Percentiles rank a stretch among this genome's conserved stretches.
phyloP scores from a whole-genome alignment of 495 filamentous ascomycete genomes.

The Aspergillus ellipticus region DNA sequence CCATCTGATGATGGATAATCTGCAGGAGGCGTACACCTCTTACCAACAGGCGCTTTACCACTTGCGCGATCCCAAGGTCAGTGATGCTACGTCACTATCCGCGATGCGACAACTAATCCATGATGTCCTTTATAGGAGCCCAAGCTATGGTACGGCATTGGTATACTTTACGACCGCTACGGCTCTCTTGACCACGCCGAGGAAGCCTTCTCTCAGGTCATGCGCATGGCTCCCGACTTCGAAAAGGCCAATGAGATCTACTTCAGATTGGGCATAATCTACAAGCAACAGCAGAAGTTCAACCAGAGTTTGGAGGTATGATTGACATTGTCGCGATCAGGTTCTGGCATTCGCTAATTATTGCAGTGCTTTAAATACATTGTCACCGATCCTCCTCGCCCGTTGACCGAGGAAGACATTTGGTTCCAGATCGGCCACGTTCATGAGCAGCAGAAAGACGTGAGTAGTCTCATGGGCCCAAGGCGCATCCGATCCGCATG shows the following conservation, averaged over 20 bases:
- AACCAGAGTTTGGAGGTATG: slow-evolving; percentile 83
- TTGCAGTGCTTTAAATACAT: slow-evolving; percentile 96
- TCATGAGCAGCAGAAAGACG: slow-evolving; percentile 98
- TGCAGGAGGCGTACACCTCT: slow-evolving; percentile 96
- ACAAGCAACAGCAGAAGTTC: slow-evolving; percentile 98
- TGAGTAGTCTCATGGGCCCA: slow-evolving; percentile 46
- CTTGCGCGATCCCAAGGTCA: slow-evolving; percentile 88
- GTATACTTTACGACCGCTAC: slow-evolving; percentile 95
- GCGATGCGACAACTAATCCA: background rate
- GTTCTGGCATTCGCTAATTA: slow-evolving; percentile 3
- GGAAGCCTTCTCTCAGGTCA: slow-evolving; percentile 97
- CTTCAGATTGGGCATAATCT: slow-evolving; percentile 97
- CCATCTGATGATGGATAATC: slow-evolving; percentile 98
- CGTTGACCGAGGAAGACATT: slow-evolving; percentile 95
- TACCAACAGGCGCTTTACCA: slow-evolving; percentile 96
- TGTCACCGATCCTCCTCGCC: slow-evolving; percentile 85
- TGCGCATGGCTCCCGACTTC: slow-evolving; percentile 97
- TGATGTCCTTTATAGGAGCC: slow-evolving; percentile 64
- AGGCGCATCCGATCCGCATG: background rate
- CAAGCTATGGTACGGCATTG: slow-evolving; percentile 98
- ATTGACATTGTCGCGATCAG: slow-evolving; percentile 6
- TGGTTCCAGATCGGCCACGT: slow-evolving; percentile 99
- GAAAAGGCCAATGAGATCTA: slow-evolving; percentile 99
- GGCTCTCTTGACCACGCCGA: slow-evolving; percentile 97
- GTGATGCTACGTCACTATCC: slow-evolving; percentile 12